Evolutionary conservation across 2,329 filamentous ascomycete species (phyloP), one percentile per base, ranked within the genome.

Genomic region (Penicillium janthinellum): DNA sequence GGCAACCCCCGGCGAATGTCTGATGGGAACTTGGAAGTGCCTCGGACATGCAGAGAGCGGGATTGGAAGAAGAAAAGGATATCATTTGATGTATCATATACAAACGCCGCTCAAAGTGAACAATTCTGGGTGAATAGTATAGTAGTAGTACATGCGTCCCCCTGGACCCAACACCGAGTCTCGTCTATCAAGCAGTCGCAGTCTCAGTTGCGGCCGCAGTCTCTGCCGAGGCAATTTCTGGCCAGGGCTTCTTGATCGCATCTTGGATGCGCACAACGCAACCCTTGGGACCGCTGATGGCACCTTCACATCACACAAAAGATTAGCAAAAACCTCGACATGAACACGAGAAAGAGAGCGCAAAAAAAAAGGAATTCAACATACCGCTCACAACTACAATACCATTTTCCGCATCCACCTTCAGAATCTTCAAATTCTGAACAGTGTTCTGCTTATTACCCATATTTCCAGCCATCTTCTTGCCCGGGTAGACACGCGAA

Each of bases 391-490:
- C 88, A 55, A 97, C 86, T 59, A 99, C 87, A 69, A 96, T 86
- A 20, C 95, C 95, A 71, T 93, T 89, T 75, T 90, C 89, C 69
- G 88, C 85, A 78, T 98, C 92, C 37, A 96, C 89, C 82, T 92
- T 89, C 75, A 99, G 80, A 55, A 99, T 88, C 78, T 89, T 90
- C 69, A 98, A 81, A 78, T 96, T 97, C 83, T 97, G 93, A 59
- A 95, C 84, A 50, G 95, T 99, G 57, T 92, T 90, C 67, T 86
- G 87, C 77, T 96, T 86, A 66, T 90, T 90, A 64, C 95, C 95
- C 95, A 99, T 98, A 60, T 91, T 87, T 57, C 95, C 95, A 3
- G 95, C 87, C 95, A 99, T 99, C 81, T 92, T 95, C 86, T 99
- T 99, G 61, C 95, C 95, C 0, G 95, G 95, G 73, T 92, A 82